Conservation (phyloP, 331 rosid genomes). For the Acacia pycnantha region DNA sequence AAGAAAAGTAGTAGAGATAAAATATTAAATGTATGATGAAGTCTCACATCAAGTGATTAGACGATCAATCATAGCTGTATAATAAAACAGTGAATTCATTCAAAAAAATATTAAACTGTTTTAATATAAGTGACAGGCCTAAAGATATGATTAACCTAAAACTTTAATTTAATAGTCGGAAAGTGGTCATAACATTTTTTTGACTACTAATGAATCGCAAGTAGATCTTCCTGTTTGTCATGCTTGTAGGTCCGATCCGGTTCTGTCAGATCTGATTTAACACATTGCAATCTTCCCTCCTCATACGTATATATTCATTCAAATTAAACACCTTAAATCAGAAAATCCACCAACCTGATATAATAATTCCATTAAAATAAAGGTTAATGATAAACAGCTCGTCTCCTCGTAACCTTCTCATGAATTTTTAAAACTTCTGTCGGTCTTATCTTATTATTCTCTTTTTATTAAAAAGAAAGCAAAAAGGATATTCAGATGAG, state of each 20-base stretch:
- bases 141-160: background rate
- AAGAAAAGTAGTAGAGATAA: no score
- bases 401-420: no score
- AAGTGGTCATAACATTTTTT: background rate
- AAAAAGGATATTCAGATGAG: no score
- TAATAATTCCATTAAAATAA: background rate
- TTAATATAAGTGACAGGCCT: no score
- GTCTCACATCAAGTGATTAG: no score
- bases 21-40: no score
- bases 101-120: no score
- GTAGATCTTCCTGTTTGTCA: background rate
- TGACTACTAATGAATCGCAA: background rate
- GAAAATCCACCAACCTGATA: background rate
- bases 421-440: no score
- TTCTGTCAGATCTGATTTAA: background rate
- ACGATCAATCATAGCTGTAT: background rate
- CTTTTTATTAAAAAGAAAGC: no score
- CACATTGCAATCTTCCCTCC: background rate
- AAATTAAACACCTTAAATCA: background rate
- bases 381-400: no score
- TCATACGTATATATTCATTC: background rate
- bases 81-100: no score
- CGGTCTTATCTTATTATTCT: no score
- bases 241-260: background rate
- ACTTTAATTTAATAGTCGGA: background rate